Base-by-base conservation (phyloP, 2,329 filamentous ascomycete species). In the Colletotrichum orbiculare region DNA sequence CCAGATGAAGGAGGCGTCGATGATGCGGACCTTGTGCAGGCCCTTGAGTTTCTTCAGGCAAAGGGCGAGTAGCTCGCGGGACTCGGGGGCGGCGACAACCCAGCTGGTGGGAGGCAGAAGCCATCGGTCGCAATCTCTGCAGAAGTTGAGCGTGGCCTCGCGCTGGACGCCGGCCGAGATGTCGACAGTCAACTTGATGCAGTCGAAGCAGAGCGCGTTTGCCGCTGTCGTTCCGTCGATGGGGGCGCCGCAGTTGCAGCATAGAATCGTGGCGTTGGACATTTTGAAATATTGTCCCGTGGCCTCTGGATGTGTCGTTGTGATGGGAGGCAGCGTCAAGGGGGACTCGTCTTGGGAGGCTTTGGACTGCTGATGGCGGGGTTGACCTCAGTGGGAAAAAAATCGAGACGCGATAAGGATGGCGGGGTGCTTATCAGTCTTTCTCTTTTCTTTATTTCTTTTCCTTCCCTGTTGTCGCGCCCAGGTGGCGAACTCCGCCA, bases 1-100 rank as follows among this genome's bases (percentile, higher is more conserved):
- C 96, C 96, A 99, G 75, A 98, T 92, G 76, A 98, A 99, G 73
- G 89, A 92, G 50, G 96, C 96, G 76, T 99, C 96, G 73, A 97
- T 94, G 73, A 99, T 96, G 67, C 96, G 87, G 70, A 97, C 92
- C 82, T 96, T 97, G 76, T 90, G 89, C 68, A 99, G 81, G 37
- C 94, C 94, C 69, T 92, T 85, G 68, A 99, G 81, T 78, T 96
- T 96, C 75, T 93, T 90, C 70, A 99, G 83, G 78, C 96, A 99
- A 50, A 99, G 82, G 6, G 96, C 94, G 57, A 99, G 85, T 63
- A 99, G 85, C 81, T 99, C 96, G 79, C 94, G 89, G 47, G 93
- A 97, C 79, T 99, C 96, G 60, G 88, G 93, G 17, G 86, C 79
- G 25, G 96, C 96, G 52, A 91, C 88, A 61, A 97, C 85, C 95